These are phyloP conservation scores for Xylaria cubensis DNA, from an alignment of 495 filamentous ascomycete species.

Conservation along the genomic window DNA sequence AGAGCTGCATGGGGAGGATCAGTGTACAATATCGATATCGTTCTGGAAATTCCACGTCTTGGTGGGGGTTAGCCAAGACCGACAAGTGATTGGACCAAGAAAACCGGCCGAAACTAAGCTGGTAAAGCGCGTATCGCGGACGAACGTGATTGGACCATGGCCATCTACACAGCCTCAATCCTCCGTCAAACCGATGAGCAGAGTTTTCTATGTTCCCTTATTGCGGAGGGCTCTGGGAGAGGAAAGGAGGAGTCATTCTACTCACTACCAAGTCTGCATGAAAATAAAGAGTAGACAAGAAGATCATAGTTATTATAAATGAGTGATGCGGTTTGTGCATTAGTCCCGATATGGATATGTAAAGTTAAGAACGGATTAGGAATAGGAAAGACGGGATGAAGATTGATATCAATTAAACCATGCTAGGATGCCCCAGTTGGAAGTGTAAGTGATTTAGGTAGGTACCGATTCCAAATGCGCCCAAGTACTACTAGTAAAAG, in stretches of 20 bases:
- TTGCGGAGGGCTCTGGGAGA: not conserved
- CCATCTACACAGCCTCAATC: slow-evolving; percentile 29
- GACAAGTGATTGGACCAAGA: slow-evolving; percentile 12
- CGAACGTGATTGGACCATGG: slow-evolving; percentile 21
- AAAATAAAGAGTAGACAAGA: not conserved
- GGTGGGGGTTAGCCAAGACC: not conserved
- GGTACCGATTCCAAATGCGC: slow-evolving; percentile 23
- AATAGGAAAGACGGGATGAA: not conserved
- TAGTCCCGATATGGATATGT: not conserved
- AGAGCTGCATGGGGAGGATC: not conserved
- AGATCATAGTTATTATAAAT: not conserved
- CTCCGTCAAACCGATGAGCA: slow-evolving; percentile 15
- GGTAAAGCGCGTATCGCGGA: slow-evolving; percentile 10
- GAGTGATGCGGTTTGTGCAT: not conserved
- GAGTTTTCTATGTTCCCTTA: not conserved
- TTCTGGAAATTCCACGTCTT: slow-evolving; percentile 16
- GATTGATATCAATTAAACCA: not conserved
- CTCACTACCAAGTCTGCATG: not conserved
- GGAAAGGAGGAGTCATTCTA: not conserved
- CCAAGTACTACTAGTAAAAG: not conserved
- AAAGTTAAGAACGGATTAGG: not conserved
- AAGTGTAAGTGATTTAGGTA: not conserved
- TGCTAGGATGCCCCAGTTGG: slow-evolving; percentile 15
- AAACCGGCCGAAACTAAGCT: slow-evolving; percentile 7
- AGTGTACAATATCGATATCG: not conserved